These are phyloP conservation scores for Acanthamoeba quina DNA, from an alignment of 208 protist genomes.

Conservation along the genomic window DNA sequence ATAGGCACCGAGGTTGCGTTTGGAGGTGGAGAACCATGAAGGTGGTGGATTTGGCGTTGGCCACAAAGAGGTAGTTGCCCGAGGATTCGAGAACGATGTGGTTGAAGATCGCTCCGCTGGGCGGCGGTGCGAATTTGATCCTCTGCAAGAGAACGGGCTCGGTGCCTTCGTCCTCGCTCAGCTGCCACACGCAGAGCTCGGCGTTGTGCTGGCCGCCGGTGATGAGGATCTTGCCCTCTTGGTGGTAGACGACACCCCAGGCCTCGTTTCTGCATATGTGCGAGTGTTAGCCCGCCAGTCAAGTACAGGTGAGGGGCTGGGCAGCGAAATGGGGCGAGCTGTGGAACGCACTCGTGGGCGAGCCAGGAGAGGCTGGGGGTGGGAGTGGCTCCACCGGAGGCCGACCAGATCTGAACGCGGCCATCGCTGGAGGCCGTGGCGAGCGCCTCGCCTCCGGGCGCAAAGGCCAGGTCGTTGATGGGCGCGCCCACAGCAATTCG, in stretches of 20 bases:
- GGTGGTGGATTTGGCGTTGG: constrained; percentile 17
- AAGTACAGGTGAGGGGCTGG: neutral
- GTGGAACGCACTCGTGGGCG: neutral
- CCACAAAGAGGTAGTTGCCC: constrained; percentile 61
- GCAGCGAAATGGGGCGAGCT: neutral
- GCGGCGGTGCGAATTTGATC: constrained; percentile 14
- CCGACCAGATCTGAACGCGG: constrained; percentile 8
- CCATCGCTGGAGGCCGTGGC: constrained; percentile 55
- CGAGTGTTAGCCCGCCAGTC: neutral
- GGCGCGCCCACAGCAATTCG: constrained; percentile 3
- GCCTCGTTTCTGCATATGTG: neutral
- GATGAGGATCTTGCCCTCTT: neutral
- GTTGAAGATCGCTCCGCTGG: constrained; percentile 33
- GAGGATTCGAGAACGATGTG: constrained; percentile 56
- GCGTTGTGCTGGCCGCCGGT: constrained; percentile 44
- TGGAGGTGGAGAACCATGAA: constrained; percentile 68
- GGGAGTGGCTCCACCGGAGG: neutral
- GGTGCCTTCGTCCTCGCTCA: neutral
- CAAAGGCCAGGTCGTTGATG: constrained; percentile 65
- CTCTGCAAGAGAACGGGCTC: constrained; percentile 17
- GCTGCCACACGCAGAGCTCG: constrained; percentile 44
- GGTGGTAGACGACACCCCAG: neutral
- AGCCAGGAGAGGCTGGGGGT: constrained; percentile 26
- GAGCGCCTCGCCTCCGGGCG: neutral
- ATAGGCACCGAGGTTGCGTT: neutral